A percentile compares a stretch with the other conserved stretches of the same genome.
Evolutionary conservation across 2,329 filamentous ascomycete genomes (phyloP).

Genomic region (Aulographum hederae): DNA sequence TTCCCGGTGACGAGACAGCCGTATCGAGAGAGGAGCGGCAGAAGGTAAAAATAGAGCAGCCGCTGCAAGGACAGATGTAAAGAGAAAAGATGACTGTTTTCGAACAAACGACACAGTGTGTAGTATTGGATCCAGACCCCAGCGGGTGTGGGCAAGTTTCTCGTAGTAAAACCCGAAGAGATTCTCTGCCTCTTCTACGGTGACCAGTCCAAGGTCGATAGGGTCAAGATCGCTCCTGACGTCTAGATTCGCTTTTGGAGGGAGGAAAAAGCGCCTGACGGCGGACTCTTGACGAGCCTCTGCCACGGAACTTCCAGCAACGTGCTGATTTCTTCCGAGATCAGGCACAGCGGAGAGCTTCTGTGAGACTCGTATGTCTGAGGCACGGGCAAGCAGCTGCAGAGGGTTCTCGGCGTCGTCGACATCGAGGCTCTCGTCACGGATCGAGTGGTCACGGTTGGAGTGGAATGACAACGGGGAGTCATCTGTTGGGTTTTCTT

Average conservation of each 20-base stretch:
- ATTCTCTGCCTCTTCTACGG: conserved; percentile 42
- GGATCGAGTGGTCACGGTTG: not conserved
- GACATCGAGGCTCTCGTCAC: conserved; percentile 37
- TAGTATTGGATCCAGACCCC: conserved; percentile 51
- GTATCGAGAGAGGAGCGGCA: conserved; percentile 43
- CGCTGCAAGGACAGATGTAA: conserved; percentile 52
- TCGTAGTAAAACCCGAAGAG: conserved; percentile 50
- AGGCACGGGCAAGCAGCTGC: conserved; percentile 54
- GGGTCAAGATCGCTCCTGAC: conserved; percentile 47
- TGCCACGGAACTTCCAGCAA: too few species aligned
- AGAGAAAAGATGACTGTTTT: conserved; percentile 49
- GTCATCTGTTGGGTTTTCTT: conserved; percentile 3
- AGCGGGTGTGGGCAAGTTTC: conserved; percentile 53
- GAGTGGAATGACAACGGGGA: not conserved
- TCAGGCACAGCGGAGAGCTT: conserved; percentile 24
- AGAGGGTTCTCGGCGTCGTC: conserved; percentile 62
- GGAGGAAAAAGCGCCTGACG: conserved; percentile 48
- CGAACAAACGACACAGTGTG: conserved; percentile 50
- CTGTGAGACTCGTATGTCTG: conserved; percentile 47
- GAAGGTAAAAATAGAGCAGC: conserved; percentile 49
- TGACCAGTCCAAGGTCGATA: conserved; percentile 50
- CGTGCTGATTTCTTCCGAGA: conserved; percentile 9
- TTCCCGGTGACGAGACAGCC: conserved; percentile 46
- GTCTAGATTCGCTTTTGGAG: conserved; percentile 44
- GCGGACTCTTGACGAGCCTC: conserved; percentile 24